Conservation (phyloP, 2,329 filamentous ascomycete genomes). For the Alternaria metachromatica region DNA sequence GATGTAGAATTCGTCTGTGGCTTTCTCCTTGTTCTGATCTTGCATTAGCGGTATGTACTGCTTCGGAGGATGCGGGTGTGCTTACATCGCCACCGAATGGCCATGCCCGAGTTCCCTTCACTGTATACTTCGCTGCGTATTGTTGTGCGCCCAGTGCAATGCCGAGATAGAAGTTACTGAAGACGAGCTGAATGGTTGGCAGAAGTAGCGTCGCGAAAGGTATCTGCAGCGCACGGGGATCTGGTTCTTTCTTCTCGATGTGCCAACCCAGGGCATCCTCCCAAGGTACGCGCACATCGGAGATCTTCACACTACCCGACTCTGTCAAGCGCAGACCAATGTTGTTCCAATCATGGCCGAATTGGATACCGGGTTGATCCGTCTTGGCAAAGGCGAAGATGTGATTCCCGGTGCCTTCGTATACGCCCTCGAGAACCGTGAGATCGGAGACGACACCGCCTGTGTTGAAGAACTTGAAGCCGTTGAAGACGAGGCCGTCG, state of each 20-base stretch:
- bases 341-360: conserved; percentile 69
- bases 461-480: conserved; percentile 71
- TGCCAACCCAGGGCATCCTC: conserved; percentile 69
- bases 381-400: conserved; percentile 69
- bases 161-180: conserved; percentile 70
- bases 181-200: conserved; percentile 70
- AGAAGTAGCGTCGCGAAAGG: conserved; percentile 65
- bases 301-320: conserved; percentile 67
- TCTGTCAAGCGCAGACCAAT: conserved; percentile 69
- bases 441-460: conserved; percentile 71
- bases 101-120: conserved; percentile 65
- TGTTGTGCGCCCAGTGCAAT: conserved; percentile 66
- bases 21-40: conserved; percentile 59
- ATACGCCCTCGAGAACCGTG: conserved; percentile 69
- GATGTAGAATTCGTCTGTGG: conserved; percentile 70
- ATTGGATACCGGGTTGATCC: conserved; percentile 63
- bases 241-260: conserved; percentile 56
- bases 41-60: conserved; percentile 1
- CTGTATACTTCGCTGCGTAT: conserved; percentile 64
- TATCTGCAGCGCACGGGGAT: conserved; percentile 58
- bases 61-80: not conserved
- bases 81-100: conserved; percentile 64
- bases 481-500: conserved; percentile 65
- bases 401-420: conserved; percentile 64
- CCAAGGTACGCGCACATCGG: conserved; percentile 65